Percentiles rank a stretch among this genome's conserved stretches.
phyloP scores from a whole-genome alignment of 441 rosid species.

The Adansonia grandidieri region DNA sequence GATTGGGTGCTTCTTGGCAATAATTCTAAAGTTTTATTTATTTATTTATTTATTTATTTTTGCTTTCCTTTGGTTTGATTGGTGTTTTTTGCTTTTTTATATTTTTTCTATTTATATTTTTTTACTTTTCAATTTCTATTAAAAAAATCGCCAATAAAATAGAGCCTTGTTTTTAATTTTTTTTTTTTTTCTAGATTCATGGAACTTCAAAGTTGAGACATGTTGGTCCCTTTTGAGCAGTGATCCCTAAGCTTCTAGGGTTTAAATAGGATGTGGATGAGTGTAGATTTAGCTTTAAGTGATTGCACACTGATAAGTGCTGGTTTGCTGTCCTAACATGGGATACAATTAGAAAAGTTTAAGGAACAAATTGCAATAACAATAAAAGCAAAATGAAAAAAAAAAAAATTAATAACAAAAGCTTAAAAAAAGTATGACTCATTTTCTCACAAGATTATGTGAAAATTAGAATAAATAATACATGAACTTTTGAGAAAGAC shows the following conservation, averaged over 20 bases:
- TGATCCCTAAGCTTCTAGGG: neutral
- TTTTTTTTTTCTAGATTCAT: too few species aligned
- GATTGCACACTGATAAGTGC: neutral
- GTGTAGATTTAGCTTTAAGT: neutral
- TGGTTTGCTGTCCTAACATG: neutral
- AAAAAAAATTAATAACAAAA: neutral
- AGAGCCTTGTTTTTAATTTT: too few species aligned
- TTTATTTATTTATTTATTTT: too few species aligned
- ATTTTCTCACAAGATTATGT: neutral
- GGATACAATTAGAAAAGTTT: neutral
- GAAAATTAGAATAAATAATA: neutral
- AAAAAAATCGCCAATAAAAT: too few species aligned
- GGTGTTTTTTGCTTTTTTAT: neutral
- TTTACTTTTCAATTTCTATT: neutral
- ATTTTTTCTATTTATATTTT: too few species aligned
- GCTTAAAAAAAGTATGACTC: neutral
- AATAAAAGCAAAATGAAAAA: neutral
- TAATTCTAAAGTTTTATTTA: too few species aligned
- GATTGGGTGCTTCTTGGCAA: too few species aligned
- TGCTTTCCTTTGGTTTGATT: neutral
- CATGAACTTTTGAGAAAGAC: neutral
- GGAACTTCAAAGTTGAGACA: too few species aligned
- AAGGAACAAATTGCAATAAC: neutral
- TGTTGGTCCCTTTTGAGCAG: too few species aligned
- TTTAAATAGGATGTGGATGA: neutral